These are phyloP conservation scores for Amaranthus tricolor DNA, from an alignment of 179 eudicot species.

Conservation along the genomic window DNA sequence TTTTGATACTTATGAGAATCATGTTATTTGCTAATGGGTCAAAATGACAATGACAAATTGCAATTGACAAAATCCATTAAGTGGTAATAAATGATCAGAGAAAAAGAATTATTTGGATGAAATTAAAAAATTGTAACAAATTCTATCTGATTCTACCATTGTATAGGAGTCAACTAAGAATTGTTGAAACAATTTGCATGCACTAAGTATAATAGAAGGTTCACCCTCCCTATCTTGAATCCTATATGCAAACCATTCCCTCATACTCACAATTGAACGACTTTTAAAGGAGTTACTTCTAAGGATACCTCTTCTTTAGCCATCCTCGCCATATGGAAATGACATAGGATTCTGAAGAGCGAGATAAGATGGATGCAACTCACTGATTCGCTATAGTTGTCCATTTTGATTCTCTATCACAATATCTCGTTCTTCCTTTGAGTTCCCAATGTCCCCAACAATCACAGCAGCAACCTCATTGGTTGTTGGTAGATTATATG, in stretches of 20 bases:
- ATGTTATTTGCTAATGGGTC: too few relatives aligned
- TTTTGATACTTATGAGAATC: too few relatives aligned
- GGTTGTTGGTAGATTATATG: conserved; percentile 20
- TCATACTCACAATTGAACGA: not conserved
- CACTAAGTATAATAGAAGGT: not conserved
- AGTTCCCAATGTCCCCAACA: conserved; percentile 2
- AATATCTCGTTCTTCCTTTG: conserved; percentile 11
- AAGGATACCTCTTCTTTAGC: not conserved
- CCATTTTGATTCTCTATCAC: not conserved
- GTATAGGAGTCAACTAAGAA: conserved; percentile 6
- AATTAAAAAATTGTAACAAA: too few relatives aligned
- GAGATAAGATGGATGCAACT: conserved; percentile 14
- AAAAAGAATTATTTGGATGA: too few relatives aligned
- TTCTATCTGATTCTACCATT: conserved; percentile 8
- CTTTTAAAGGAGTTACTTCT: too few relatives aligned
- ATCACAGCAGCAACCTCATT: conserved; percentile 13
- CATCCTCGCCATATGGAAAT: conserved; percentile 8
- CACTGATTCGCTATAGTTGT: not conserved
- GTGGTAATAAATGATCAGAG: too few relatives aligned
- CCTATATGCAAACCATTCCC: not conserved
- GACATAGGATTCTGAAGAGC: conserved; percentile 7
- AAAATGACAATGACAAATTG: too few relatives aligned
- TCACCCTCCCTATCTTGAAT: conserved; percentile 7
- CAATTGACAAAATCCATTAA: too few relatives aligned
- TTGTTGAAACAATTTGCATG: conserved; percentile 1